Base-by-base conservation (phyloP, 768 basidiomycete species). In the Melanogaster broomeanus region DNA sequence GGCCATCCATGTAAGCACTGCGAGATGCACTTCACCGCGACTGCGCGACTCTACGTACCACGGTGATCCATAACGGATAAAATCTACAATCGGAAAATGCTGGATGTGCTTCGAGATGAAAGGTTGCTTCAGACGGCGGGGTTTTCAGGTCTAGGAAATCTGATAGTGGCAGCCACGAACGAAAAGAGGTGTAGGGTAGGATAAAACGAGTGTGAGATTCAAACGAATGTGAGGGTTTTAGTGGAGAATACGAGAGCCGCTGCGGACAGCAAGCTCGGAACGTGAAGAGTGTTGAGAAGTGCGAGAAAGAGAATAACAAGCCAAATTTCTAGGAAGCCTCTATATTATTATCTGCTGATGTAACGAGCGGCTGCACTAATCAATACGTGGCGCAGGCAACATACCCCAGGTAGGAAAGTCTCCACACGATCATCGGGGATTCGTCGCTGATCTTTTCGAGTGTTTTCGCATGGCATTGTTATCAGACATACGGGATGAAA, bases 201-300 rank as follows among this genome's bases (percentile, higher is more conserved):
- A 22, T 44, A 18, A 58, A 70, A 68, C 25, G 69, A 69, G 49
- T 47, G 68, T 50, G 46, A 30, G 47, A 41, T 55, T 42, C 25
- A 63, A 69, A 71, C 4, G 67, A 69, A 34, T 60, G 67, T 67
- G 51, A 28, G 53, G 60, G 46, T 57, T 61, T 39, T 24, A 30
- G 41, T 31, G 27, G 18, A 49, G 43, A 19, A 52, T 40, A 51
- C 25, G 43, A 51, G 31, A 42, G 44, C 19, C 38, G 44, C 33
- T 15, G 50, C 35, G 22, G 30, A 45, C 22, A 27, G 33, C 33
- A 47, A 43, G 41, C 34, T 28, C 31, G 34, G n/a, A n/a, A 48
- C 40, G 48, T 25, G 21, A 24, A 48, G 18, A 25, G 44, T 34
- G 37, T 31, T 49, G 50, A 49, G 43, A 35, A 46, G 44, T 53